A percentile compares a stretch with the other conserved stretches of the same genome.
phyloP scores from a whole-genome alignment of 1,139 yeast genomes.

The Protomyces inouyei region DNA sequence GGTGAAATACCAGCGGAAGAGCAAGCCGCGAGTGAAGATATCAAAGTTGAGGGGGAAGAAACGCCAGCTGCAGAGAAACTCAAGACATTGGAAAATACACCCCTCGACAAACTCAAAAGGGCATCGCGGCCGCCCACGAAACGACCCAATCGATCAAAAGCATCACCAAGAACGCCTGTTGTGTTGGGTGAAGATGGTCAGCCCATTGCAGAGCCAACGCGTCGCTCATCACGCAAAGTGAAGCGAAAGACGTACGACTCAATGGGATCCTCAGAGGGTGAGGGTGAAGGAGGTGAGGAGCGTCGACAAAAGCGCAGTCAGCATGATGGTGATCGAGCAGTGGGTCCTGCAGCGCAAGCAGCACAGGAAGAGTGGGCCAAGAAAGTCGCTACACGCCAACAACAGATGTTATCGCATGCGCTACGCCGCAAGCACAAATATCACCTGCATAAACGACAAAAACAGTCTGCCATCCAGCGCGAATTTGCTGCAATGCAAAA shows the following conservation, averaged over 20 bases:
- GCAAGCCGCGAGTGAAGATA: not conserved
- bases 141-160: not conserved
- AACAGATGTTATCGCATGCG: constrained; percentile 12
- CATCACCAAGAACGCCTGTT: not conserved
- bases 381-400: not conserved
- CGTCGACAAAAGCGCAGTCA: not conserved
- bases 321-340: not conserved
- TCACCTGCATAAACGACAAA: not conserved
- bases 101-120: constrained; percentile 12
- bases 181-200: not conserved
- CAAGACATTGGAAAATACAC: constrained; percentile 13
- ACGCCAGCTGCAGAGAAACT: constrained; percentile 18
- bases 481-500: not conserved
- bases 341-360: not conserved
- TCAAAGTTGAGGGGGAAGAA: constrained; percentile 8
- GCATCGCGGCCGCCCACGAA: not conserved
- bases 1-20: not conserved
- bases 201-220: constrained; percentile 11
- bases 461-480: constrained; percentile 3
- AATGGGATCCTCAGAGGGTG: not conserved
- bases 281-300: not conserved
- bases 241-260: constrained; percentile 23
- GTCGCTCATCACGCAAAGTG: constrained; percentile 22
- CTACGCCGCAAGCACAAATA: constrained; percentile 3
- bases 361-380: not conserved